phyloP scores from a whole-genome alignment of 2,329 filamentous ascomycete species.

The Ascochyta rabiei region DNA sequence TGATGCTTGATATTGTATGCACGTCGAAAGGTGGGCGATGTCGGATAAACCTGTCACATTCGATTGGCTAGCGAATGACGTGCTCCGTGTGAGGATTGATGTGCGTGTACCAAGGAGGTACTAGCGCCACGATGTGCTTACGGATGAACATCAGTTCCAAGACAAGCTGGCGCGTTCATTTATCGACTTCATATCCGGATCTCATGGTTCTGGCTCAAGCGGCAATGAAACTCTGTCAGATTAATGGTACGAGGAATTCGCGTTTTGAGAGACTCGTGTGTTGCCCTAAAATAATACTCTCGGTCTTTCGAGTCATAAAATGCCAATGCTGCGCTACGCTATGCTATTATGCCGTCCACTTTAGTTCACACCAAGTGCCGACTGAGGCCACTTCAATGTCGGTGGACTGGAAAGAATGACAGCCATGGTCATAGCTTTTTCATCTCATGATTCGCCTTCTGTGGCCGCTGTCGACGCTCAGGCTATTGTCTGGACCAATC shows the following conservation, averaged over 20 bases:
- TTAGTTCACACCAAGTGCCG: background rate
- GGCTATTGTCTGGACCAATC: slow-evolving; percentile 47
- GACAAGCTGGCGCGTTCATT: background rate
- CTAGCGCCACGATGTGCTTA: slow-evolving; percentile 1
- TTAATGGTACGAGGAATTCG: background rate
- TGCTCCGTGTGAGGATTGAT: slow-evolving; percentile 15
- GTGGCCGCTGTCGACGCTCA: slow-evolving; percentile 46
- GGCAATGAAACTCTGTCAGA: no score
- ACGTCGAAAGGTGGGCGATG: slow-evolving; percentile 3
- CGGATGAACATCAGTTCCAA: background rate
- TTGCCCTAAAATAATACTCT: background rate
- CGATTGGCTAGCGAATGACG: slow-evolving; percentile 16
- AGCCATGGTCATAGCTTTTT: background rate
- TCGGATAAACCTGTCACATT: slow-evolving; percentile 9
- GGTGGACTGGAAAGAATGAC: background rate
- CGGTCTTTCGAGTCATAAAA: background rate
- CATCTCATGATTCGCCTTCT: slow-evolving; percentile 39
- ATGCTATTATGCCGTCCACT: slow-evolving; percentile 5
- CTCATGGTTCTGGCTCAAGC: background rate
- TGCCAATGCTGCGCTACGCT: slow-evolving; percentile 13
- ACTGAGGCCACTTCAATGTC: background rate
- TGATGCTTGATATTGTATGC: slow-evolving; percentile 6
- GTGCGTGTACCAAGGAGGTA: slow-evolving; percentile 1
- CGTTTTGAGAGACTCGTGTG: background rate
- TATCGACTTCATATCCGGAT: background rate